Evolutionary conservation across 257 asterid species (phyloP), one percentile per base, ranked within the genome.

Genomic region (Ilex aquifolium): DNA sequence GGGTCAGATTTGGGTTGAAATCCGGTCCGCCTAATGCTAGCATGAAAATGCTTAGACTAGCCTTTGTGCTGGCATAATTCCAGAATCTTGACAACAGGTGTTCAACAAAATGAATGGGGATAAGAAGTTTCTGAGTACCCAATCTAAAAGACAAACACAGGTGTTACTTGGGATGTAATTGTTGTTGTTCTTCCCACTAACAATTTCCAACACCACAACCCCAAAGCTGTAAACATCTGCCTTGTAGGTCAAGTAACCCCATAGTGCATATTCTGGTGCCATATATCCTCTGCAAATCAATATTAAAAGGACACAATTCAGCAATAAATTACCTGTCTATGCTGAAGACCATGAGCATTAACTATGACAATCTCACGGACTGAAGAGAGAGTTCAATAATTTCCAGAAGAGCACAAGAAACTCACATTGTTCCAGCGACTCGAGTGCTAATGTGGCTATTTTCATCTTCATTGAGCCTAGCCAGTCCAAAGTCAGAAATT

Each of bases 141-240:
- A 83, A 67, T 91, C 96, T 4, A 91, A 82, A 64, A 91, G 95
- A 82, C 97, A 84, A 65, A 84, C 62, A 70, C 72, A 91, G 66
- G 78, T 65, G 67, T 65, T 74, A 61, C 81, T 79, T 13, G 97
- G 97, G 82, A 75, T 71, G 78, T 82, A 85, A 71, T 63, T 71
- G 60, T 78, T 79, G 88, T 88, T 91, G 89, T 82, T 88, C 77
- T 84, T 86, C 64, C 95, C 95, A 56, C 93, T 88, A 59, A 85
- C 84, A 53, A 88, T 71, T 82, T 91, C 97, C 81, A 88, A 65
- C 32, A 84, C 79, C 73, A 91, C 85, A 12, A 91, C 72, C 7
- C 97, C 97, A 12, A 82, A 91, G 85, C 97, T 91, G 75, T 91
- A 91, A 60, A 91, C 95, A 30, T 91, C 97, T 6, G 84, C 96